Evolutionary conservation across 2,329 filamentous ascomycete species (phyloP), one percentile per base, ranked within the genome.

Genomic region (Calonectria ilicicola): DNA sequence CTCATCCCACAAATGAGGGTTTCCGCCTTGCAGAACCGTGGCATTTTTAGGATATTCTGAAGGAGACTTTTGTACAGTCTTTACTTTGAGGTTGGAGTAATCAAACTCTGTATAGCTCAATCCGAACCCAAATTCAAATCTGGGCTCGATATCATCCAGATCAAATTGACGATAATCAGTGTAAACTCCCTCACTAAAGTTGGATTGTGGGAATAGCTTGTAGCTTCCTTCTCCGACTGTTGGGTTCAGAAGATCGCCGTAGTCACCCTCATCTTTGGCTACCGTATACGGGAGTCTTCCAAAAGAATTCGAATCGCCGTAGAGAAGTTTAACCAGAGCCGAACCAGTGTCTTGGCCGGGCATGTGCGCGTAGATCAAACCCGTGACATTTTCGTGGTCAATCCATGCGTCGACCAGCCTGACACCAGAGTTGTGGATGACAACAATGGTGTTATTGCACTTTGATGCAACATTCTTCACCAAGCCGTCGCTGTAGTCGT

Each of bases 401-500:
- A 64, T 47, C 60, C 42, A 47, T 29, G 26, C 38, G n/a, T 64
- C 26, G 10, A 64, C 60, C 17, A 64, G 7, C 29, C 51, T n/a
- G n/a, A 62, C 40, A 14, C 60, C 60, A 3, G 60, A 64, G 19
- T 64, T 64, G 26, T 46, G 40, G 3, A 47, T 64, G 12, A 47
- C 40, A 15, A 64, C 60, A 32, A 64, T 64, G 12, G 58, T 62
- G 26, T 60, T 67, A 19, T 19, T 32, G 27, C 65, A 67, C 19
- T 67, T 42, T 8, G 51, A 53, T 2, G 65, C 65, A 5, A 65
- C 63, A 17, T 35, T 49, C 23, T 56, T 66, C 7, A 66, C 38
- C 12, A 66, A 10, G 2, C 15, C 32, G 19, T 67, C 65, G 26
- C 46, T 67, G n/a, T 67, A 60, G 65, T 67, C 65, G 38, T 67